These are phyloP conservation scores for Populus trichocarpa DNA, from an alignment of 441 rosid genomes.

Conservation along the genomic window DNA sequence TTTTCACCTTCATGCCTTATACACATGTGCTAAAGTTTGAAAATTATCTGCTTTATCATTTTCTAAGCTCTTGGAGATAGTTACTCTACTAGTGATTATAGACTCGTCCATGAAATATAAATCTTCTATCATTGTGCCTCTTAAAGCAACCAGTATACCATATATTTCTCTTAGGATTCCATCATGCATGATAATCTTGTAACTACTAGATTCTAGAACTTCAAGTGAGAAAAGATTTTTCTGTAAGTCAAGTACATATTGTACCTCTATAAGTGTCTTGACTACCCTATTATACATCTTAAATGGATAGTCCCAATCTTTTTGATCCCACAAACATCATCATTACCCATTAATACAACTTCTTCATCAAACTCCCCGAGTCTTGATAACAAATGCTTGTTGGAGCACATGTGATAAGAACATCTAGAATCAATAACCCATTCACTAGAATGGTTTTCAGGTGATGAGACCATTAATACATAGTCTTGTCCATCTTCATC, in stretches of 20 bases:
- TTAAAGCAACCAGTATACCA: too few relatives aligned
- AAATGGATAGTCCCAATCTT: too few relatives aligned
- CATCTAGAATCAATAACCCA: not conserved
- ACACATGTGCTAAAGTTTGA: not conserved
- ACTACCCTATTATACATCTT: too few relatives aligned
- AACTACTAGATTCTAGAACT: not conserved
- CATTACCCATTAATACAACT: too few relatives aligned
- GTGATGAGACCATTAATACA: not conserved
- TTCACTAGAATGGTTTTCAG: not conserved
- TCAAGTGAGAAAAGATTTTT: not conserved
- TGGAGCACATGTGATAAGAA: not conserved
- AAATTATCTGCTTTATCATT: not conserved
- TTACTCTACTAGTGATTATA: not conserved
- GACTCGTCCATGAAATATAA: not conserved
- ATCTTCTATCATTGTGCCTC: too few relatives aligned
- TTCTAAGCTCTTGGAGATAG: too few relatives aligned
- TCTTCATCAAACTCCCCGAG: too few relatives aligned
- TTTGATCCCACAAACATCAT: too few relatives aligned
- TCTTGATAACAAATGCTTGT: too few relatives aligned
- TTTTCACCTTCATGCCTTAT: not conserved
- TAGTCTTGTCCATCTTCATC: not conserved
- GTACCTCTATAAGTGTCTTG: too few relatives aligned
- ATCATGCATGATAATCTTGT: too few relatives aligned
- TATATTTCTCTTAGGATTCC: too few relatives aligned
- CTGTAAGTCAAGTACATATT: not conserved